phyloP scores from a whole-genome alignment of 352 stramenopile species.

The Globisporangium cylindrosporum region DNA sequence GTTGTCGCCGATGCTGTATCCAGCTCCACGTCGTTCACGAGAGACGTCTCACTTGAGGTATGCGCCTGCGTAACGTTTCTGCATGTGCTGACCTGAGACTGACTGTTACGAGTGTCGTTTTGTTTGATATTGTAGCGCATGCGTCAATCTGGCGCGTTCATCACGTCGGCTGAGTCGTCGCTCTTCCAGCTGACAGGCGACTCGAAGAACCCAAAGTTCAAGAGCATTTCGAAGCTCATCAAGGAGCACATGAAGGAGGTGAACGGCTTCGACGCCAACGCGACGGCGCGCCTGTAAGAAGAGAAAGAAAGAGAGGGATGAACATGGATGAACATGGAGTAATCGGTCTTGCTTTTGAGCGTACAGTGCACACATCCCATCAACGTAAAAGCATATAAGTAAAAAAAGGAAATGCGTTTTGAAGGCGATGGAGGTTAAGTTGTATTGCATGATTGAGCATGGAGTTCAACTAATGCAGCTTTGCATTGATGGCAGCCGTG shows the following conservation, averaged over 20 bases:
- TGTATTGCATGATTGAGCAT: neutral
- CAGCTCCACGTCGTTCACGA: slow-evolving; percentile 85
- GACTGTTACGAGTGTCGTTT: neutral
- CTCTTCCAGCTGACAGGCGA: slow-evolving; percentile 94
- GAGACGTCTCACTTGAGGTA: slow-evolving; percentile 89
- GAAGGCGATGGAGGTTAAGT: neutral
- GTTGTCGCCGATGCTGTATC: slow-evolving; percentile 96
- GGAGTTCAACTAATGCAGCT: neutral
- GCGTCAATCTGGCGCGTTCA: slow-evolving; percentile 89
- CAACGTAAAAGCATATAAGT: neutral
- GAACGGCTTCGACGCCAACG: slow-evolving; percentile 52
- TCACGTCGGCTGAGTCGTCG: slow-evolving; percentile 94
- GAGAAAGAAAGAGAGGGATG: neutral
- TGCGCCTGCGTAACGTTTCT: neutral
- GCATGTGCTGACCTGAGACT: neutral
- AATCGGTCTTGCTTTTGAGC: neutral
- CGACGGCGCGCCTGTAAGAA: slow-evolving; percentile 14
- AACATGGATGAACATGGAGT: neutral
- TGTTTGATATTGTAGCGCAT: slow-evolving; percentile 65
- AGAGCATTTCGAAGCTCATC: slow-evolving; percentile 91
- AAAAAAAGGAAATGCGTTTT: neutral
- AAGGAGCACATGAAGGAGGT: slow-evolving; percentile 86
- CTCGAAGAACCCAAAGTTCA: slow-evolving; percentile 93
- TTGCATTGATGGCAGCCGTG: neutral
- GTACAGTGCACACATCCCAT: neutral